Conservation (phyloP, 768 basidiomycete genomes). For the Chalciporus pseudorubinellus region DNA sequence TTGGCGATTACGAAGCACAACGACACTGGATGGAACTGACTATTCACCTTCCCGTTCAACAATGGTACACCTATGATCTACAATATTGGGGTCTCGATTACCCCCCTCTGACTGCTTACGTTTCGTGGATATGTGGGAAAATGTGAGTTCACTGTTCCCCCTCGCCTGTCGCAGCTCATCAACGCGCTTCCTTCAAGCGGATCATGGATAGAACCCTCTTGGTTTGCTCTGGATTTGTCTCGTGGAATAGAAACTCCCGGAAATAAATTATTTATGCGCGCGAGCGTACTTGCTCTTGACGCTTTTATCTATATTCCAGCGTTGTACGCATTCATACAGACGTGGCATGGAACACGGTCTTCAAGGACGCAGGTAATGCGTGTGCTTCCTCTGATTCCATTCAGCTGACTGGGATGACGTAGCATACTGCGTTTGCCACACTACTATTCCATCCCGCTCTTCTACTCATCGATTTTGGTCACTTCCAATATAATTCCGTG, state of each 20-base stretch:
- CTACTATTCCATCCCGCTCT: slow-evolving; percentile 83
- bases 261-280: slow-evolving; percentile 78
- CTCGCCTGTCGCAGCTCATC: slow-evolving; percentile 1
- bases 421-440: slow-evolving; percentile 59
- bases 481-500: slow-evolving; percentile 94
- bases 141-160: slow-evolving; percentile 50
- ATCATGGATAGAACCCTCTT: slow-evolving; percentile 48
- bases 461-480: slow-evolving; percentile 84
- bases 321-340: slow-evolving; percentile 58
- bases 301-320: slow-evolving; percentile 73
- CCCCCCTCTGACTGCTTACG: slow-evolving; percentile 89
- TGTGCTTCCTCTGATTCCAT: not conserved
- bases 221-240: slow-evolving; percentile 71
- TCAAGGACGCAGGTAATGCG: slow-evolving; percentile 69
- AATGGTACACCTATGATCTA: slow-evolving; percentile 89
- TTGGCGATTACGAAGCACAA: slow-evolving; percentile 91
- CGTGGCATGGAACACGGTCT: slow-evolving; percentile 69
- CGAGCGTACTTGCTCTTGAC: slow-evolving; percentile 69
- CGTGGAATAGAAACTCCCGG: slow-evolving; percentile 67
- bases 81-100: slow-evolving; percentile 96
- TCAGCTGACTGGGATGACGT: slow-evolving; percentile 4
- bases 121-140: slow-evolving; percentile 78
- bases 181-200: slow-evolving; percentile 38
- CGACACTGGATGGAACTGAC: slow-evolving; percentile 96
- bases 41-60: slow-evolving; percentile 62